Evolutionary conservation across 768 basidiomycete species (phyloP).

Genomic region (Hericium coralloides): DNA sequence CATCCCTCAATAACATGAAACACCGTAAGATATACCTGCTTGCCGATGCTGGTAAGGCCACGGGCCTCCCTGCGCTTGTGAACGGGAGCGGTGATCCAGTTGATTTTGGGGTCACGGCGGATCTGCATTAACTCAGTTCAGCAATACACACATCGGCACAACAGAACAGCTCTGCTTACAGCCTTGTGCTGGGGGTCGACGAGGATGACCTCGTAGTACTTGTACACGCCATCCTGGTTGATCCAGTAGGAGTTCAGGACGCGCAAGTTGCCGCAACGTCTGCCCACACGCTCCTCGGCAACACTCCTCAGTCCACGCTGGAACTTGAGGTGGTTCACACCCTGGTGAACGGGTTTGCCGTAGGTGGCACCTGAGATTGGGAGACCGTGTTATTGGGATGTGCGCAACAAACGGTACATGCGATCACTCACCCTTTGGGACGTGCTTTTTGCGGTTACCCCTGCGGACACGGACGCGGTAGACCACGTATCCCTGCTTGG

Average conservation of each 20-base stretch:
- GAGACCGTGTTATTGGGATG: not conserved
- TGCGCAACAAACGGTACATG: not conserved
- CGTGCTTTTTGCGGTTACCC: constrained; percentile 98
- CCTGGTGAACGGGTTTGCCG: constrained; percentile 98
- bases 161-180: constrained; percentile 36
- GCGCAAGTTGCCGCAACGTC: constrained; percentile 90
- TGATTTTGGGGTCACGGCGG: constrained; percentile 94
- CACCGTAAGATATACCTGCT: constrained; percentile 53
- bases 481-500: constrained; percentile 98
- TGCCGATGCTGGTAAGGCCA: constrained; percentile 94
- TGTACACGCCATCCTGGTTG: constrained; percentile 98
- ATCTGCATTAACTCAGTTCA: constrained; percentile 38
- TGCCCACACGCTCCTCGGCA: constrained; percentile 97
- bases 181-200: constrained; percentile 95
- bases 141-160: not conserved
- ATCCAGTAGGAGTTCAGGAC: constrained; percentile 99
- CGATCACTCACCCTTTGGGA: constrained; percentile 72
- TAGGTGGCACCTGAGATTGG: constrained; percentile 75
- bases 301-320: constrained; percentile 88
- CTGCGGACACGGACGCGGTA: constrained; percentile 96
- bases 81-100: constrained; percentile 97
- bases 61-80: constrained; percentile 98
- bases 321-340: constrained; percentile 98
- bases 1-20: constrained; percentile 1
- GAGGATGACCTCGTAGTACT: constrained; percentile 98